Conservation (phyloP, 1,139 yeast species). For the Saccharomycopsis hybrid region DNA sequence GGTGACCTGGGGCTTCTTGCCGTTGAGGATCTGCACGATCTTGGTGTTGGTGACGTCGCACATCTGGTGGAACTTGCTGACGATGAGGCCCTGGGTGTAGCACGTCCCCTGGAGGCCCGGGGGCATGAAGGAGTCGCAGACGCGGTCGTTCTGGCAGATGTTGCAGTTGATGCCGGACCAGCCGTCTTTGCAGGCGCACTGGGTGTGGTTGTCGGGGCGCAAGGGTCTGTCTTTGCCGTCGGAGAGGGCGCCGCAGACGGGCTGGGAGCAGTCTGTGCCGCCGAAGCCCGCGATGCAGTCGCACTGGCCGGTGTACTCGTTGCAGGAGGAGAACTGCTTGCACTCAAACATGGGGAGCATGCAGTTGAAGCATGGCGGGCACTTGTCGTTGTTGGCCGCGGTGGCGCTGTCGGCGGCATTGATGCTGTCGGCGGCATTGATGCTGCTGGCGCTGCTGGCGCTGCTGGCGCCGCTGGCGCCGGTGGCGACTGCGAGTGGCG, state of each 20-base stretch:
- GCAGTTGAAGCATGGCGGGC: constrained; percentile 92
- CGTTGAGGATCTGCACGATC: constrained; percentile 71
- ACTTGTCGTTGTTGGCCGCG: constrained; percentile 43
- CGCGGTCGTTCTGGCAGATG: constrained; percentile 60
- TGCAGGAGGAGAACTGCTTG: constrained; percentile 82
- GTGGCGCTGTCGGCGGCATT: no score
- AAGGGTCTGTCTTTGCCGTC: constrained; percentile 66
- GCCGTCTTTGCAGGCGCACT: constrained; percentile 73
- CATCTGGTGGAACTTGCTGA: constrained; percentile 78
- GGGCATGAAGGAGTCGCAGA: constrained; percentile 86
- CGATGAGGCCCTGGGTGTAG: constrained; percentile 79
- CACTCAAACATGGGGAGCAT: constrained; percentile 87
- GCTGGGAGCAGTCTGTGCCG: constrained; percentile 84
- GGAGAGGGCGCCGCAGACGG: constrained; percentile 78
- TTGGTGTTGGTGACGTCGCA: constrained; percentile 91
- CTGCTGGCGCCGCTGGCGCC: no score
- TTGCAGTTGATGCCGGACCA: constrained; percentile 96
- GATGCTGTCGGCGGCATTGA: no score
- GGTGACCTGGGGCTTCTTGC: constrained; percentile 84
- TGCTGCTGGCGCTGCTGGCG: no score
- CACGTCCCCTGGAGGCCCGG: constrained; percentile 77
- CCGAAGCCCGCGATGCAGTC: constrained; percentile 92
- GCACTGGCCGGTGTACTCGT: constrained; percentile 82
- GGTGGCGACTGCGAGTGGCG: no score
- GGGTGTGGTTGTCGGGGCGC: constrained; percentile 36